Evolutionary conservation across 2,329 filamentous ascomycete genomes (phyloP).

Genomic region (Microsporum canis): DNA sequence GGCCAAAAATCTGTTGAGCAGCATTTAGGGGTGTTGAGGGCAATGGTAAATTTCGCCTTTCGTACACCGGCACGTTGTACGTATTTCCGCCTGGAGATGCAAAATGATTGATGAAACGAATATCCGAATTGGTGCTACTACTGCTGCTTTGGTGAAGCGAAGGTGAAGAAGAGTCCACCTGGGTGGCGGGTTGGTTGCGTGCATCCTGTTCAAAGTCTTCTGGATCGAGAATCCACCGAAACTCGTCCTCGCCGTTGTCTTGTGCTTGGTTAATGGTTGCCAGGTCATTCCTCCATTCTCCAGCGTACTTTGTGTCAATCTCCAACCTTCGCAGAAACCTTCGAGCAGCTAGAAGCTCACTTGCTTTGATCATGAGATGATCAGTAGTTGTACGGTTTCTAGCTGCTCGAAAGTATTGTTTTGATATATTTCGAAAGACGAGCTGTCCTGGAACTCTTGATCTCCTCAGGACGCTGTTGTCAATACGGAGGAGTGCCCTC

Average conservation of each 20-base stretch:
- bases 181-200: not conserved
- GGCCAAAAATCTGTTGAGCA: slow-evolving; percentile 10
- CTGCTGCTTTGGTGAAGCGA: not conserved
- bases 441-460: slow-evolving; percentile 20
- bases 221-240: slow-evolving; percentile 10
- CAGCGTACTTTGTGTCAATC: slow-evolving; percentile 22
- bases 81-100: not conserved
- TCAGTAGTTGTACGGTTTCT: slow-evolving; percentile 12
- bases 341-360: slow-evolving; percentile 24
- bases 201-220: slow-evolving; percentile 2
- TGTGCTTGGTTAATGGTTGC: slow-evolving; percentile 7
- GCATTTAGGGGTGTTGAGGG: slow-evolving; percentile 5
- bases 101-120: slow-evolving; percentile 12
- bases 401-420: slow-evolving; percentile 13
- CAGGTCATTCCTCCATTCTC: slow-evolving; percentile 25
- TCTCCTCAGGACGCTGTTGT: slow-evolving; percentile 22
- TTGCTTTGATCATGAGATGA: slow-evolving; percentile 22
- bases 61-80: not conserved
- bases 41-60: not conserved
- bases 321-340: slow-evolving; percentile 22
- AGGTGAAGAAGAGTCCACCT: not conserved
- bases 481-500: slow-evolving; percentile 21
- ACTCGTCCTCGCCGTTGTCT: slow-evolving; percentile 14
- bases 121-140: not conserved
- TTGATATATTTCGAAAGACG: slow-evolving; percentile 21